Percentiles rank a stretch among this genome's conserved stretches.
These are phyloP conservation scores for Gossypium herbaceum DNA, from an alignment of 345 rosid genomes.

Conservation along the genomic window DNA sequence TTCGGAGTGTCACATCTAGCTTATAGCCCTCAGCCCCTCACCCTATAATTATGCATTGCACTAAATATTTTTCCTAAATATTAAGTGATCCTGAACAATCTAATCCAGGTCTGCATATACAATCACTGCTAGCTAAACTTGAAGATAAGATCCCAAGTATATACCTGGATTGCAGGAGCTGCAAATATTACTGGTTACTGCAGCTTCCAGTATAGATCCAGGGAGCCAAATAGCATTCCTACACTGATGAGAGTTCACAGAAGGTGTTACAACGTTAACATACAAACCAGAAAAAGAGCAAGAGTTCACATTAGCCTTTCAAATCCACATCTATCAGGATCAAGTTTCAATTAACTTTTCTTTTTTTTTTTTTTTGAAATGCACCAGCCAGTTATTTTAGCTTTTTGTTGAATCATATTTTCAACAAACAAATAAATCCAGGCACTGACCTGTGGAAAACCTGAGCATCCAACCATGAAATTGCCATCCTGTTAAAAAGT, in stretches of 20 bases:
- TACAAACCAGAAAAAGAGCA: background rate
- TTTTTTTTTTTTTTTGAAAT: background rate
- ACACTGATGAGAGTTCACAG: constrained; percentile 46
- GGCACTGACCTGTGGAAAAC: constrained; percentile 75
- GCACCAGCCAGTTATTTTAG: background rate
- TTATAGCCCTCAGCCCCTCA: background rate
- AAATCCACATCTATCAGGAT: background rate
- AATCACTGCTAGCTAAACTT: constrained; percentile 5
- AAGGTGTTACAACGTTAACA: constrained; percentile 13
- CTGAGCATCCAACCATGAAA: constrained; percentile 92
- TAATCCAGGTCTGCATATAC: background rate
- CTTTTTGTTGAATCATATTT: background rate
- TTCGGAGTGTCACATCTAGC: background rate
- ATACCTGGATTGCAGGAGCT: constrained; percentile 78
- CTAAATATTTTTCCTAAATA: background rate
- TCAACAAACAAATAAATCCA: background rate
- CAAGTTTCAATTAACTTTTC: background rate
- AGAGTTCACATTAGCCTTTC: background rate
- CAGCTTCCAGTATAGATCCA: constrained; percentile 81
- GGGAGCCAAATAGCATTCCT: constrained; percentile 98
- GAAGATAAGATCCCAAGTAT: constrained; percentile 3
- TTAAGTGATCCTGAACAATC: constrained; percentile 1
- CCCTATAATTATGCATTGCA: background rate
- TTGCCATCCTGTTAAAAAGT: constrained; percentile 65
- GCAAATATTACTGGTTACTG: constrained; percentile 70